Evolutionary conservation across 106 monocot genomes (phyloP).

Genomic region (Agapanthus africanus): DNA sequence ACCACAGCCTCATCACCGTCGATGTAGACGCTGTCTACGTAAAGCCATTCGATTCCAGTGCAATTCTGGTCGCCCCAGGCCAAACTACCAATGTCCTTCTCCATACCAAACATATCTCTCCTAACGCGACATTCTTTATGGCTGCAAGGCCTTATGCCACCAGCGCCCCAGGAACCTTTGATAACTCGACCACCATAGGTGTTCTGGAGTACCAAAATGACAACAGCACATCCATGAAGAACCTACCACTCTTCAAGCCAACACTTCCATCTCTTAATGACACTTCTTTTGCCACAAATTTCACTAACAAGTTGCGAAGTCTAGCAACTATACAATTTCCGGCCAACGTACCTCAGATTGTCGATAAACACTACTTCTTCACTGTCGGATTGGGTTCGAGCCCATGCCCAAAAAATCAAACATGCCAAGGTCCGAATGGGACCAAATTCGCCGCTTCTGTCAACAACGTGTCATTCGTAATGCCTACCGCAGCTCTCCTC

Average conservation of each 20-base stretch:
- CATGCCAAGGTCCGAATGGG: constrained; percentile 52
- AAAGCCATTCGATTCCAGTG: constrained; percentile 33
- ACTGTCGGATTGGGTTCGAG: constrained; percentile 48
- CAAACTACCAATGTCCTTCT: constrained; percentile 54
- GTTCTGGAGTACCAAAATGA: constrained; percentile 33
- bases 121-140: constrained; percentile 30
- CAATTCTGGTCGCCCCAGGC: constrained; percentile 40
- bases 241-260: constrained; percentile 23
- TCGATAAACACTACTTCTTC: constrained; percentile 40
- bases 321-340: constrained; percentile 20
- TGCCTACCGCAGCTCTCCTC: constrained; percentile 28
- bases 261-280: constrained; percentile 35
- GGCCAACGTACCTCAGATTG: constrained; percentile 21
- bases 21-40: constrained; percentile 47
- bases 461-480: constrained; percentile 41
- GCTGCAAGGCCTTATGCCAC: constrained; percentile 40
- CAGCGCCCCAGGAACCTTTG: constrained; percentile 47
- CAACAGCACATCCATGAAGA: background rate
- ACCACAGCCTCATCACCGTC: constrained; percentile 44
- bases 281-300: constrained; percentile 33
- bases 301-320: constrained; percentile 26
- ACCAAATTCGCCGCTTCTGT: constrained; percentile 45
- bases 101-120: constrained; percentile 4
- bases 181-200: constrained; percentile 46
- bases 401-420: constrained; percentile 45